A percentile compares a stretch with the other conserved stretches of the same genome.
Conservation (phyloP, 306 rosid genomes). For the Gynostemma pentaphyllum region DNA sequence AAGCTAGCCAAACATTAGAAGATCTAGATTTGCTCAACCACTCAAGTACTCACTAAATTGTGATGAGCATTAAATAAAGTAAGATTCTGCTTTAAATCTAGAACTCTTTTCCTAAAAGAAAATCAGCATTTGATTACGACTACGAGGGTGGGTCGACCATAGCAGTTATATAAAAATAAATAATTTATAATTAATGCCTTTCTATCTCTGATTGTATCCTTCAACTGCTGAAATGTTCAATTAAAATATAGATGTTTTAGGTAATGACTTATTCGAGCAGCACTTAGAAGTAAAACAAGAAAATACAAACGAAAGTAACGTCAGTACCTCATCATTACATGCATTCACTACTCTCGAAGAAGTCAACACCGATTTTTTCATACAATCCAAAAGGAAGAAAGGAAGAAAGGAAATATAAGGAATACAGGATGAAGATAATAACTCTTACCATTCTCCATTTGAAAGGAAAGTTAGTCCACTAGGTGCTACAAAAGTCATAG, state of each 20-base stretch:
- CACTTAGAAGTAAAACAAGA: background rate
- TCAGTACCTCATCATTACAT: background rate
- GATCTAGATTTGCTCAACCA: background rate
- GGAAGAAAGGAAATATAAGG: background rate
- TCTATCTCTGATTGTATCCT: background rate
- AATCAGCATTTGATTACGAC: background rate
- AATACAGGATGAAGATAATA: background rate
- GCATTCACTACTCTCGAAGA: background rate
- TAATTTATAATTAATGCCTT: background rate
- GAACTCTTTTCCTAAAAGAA: background rate
- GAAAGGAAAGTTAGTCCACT: slow-evolving; percentile 45
- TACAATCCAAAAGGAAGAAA: background rate
- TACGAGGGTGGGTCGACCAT: too few species aligned
- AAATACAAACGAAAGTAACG: background rate
- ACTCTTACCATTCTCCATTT: slow-evolving; percentile 90
- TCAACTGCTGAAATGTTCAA: background rate
- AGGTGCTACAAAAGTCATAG: slow-evolving; percentile 55
- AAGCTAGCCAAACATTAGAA: background rate
- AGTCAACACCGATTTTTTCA: background rate
- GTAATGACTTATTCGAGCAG: background rate
- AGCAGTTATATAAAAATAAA: slow-evolving; percentile 1
- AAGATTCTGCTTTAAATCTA: background rate
- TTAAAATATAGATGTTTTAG: background rate
- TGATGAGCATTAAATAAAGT: background rate
- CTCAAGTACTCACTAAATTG: background rate